Evolutionary conservation across 108 stramenopile genomes (phyloP), one percentile per base, ranked within the genome.

Genomic region (Nitzschia putrida): DNA sequence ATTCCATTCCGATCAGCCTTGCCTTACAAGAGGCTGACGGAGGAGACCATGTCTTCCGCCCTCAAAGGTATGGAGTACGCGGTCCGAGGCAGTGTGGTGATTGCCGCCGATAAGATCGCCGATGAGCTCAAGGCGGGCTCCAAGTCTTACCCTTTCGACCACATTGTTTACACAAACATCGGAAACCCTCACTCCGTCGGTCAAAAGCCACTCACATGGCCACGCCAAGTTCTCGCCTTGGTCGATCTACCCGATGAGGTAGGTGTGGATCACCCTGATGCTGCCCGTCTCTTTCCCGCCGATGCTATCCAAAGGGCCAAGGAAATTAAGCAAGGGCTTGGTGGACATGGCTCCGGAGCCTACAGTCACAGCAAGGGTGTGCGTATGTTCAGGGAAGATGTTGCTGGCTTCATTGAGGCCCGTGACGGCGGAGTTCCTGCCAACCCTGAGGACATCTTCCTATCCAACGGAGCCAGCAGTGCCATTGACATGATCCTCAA

Each of bases 101-200:
- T 89, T 70, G 85, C 81, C 37, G 93, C 93, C 23, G 93, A 94
- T 52, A 70, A 72, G 51, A 90, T 94, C 71, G 38, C 80, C 49
- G 80, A 78, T 13, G 79, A 89, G 54, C 71, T 89, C 7, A 20
- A 56, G 38, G 45, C 55, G 29, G 60, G 53, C 4, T 61, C 57
- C 21, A 53, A 39, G 25, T 8, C 69, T 40, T 84, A 79, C 37
- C 83, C 85, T 8, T 94, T 91, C 66, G 85, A 94, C 67, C 81
- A 83, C 50, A 96, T 97, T 71, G 78, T 98, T 41, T 94, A 93
- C 71, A 98, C 96, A 71, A 98, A 99, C 74, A 98, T 98, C 65
- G 98, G 98, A 21, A 99, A 99, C 82, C 98, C 98, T 21, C 98
- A 98, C 42, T 86, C 96, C 2, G 90, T 98, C n/a, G 83, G 89